These are phyloP conservation scores for Jamesozyma rosinii DNA, from an alignment of 805 yeast species.

Conservation along the genomic window DNA sequence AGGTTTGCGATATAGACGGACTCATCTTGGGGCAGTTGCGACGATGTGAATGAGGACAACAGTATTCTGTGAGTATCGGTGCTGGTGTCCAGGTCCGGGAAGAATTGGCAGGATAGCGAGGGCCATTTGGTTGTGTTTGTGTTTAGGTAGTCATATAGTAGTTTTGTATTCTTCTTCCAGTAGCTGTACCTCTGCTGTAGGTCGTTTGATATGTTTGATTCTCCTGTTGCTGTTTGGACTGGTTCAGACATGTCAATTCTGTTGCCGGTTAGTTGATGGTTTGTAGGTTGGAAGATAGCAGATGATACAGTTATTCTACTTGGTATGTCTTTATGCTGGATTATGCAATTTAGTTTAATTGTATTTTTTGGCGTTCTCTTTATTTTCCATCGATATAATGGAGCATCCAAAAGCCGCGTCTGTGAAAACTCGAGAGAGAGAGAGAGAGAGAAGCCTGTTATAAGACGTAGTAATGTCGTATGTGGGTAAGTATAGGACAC, in stretches of 20 bases:
- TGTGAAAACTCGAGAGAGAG: too few relatives aligned
- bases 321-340: too few relatives aligned
- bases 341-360: too few relatives aligned
- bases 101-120: constrained; percentile 59
- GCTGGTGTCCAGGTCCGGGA: constrained; percentile 37
- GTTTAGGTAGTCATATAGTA: constrained; percentile 63
- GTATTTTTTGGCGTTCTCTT: too few relatives aligned
- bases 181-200: constrained; percentile 27
- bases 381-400: too few relatives aligned
- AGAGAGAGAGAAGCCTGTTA: too few relatives aligned
- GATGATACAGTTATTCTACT: too few relatives aligned
- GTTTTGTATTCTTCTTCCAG: constrained; percentile 79
- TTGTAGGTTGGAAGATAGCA: too few relatives aligned
- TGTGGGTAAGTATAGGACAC: too few relatives aligned
- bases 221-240: background rate
- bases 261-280: too few relatives aligned
- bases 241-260: background rate
- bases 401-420: too few relatives aligned
- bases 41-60: constrained; percentile 29
- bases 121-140: constrained; percentile 65
- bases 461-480: too few relatives aligned
- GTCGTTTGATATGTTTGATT: constrained; percentile 13
- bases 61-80: constrained; percentile 24
- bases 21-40: constrained; percentile 30
- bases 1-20: constrained; percentile 22